These are phyloP conservation scores for Solanum gandarillasii DNA, from an alignment of 257 asterid genomes.

Conservation along the genomic window DNA sequence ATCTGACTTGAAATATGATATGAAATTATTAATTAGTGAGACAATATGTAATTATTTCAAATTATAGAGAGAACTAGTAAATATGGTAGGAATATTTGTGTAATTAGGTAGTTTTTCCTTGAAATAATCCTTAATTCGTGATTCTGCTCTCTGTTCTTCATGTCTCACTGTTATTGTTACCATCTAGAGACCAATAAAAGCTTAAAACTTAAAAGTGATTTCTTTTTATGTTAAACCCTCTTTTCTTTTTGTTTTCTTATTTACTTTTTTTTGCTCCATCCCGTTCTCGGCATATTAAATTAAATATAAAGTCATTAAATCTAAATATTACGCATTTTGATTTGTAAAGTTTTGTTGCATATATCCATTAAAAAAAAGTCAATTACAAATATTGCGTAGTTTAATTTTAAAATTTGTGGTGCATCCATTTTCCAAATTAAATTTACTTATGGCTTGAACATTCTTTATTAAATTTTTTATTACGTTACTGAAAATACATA, in stretches of 20 bases:
- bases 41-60: no score
- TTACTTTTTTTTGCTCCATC: neutral
- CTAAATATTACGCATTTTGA: neutral
- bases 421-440: neutral
- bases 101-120: no score
- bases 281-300: neutral
- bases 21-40: neutral
- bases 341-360: neutral
- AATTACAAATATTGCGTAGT: neutral
- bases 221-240: no score
- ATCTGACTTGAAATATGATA: neutral
- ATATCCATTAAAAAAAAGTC: neutral
- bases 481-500: no score
- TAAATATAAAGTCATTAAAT: no score
- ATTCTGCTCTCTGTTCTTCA: neutral
- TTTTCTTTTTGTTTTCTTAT: no score
- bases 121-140: neutral
- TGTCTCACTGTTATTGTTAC: no score
- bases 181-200: no score
- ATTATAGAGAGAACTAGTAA: no score
- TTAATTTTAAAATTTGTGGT: no score
- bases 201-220: no score
- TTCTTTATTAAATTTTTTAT: neutral
- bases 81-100: neutral
- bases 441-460: neutral